These are phyloP conservation scores for Gamarada debralockiae DNA, from an alignment of 495 filamentous ascomycete genomes.

Conservation along the genomic window DNA sequence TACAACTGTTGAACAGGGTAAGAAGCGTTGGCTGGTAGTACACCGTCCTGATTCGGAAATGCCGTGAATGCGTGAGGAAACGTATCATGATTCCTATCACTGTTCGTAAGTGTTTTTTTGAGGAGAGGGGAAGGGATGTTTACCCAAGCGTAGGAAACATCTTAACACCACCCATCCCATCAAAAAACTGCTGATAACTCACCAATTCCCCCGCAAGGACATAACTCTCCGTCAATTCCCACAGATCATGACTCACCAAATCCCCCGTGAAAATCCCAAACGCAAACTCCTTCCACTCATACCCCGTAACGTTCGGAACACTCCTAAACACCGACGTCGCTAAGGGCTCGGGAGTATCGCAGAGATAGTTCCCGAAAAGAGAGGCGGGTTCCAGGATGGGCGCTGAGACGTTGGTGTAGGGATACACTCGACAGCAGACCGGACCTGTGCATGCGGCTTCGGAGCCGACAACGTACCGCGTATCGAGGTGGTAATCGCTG, in stretches of 20 bases:
- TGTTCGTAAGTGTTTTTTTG: too few relatives aligned
- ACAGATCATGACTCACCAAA: conserved; percentile 3
- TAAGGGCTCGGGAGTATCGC: conserved; percentile 1
- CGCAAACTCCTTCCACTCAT: too few relatives aligned
- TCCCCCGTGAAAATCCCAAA: conserved; percentile 7
- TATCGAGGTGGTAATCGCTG: conserved; percentile 55
- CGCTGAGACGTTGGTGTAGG: conserved; percentile 1
- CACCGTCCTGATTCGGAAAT: not conserved
- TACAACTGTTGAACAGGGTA: not conserved
- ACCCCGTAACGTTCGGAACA: not conserved
- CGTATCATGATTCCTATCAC: conserved; percentile 9
- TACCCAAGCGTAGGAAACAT: conserved; percentile 8
- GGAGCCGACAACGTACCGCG: conserved; percentile 34
- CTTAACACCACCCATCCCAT: conserved; percentile 3
- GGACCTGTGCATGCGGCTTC: not conserved
- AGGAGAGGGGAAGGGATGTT: too few relatives aligned
- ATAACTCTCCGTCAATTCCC: conserved; percentile 1
- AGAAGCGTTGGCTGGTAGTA: not conserved
- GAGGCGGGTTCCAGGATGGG: not conserved
- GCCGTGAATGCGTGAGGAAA: not conserved
- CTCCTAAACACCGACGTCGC: not conserved
- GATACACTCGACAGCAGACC: not conserved
- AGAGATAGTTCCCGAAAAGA: conserved; percentile 2
- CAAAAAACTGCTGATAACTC: not conserved
- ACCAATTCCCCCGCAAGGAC: not conserved